A percentile compares a stretch with the other conserved stretches of the same genome.
These are phyloP conservation scores for Candida bentonensis DNA, from an alignment of 805 yeast genomes.

Conservation along the genomic window DNA sequence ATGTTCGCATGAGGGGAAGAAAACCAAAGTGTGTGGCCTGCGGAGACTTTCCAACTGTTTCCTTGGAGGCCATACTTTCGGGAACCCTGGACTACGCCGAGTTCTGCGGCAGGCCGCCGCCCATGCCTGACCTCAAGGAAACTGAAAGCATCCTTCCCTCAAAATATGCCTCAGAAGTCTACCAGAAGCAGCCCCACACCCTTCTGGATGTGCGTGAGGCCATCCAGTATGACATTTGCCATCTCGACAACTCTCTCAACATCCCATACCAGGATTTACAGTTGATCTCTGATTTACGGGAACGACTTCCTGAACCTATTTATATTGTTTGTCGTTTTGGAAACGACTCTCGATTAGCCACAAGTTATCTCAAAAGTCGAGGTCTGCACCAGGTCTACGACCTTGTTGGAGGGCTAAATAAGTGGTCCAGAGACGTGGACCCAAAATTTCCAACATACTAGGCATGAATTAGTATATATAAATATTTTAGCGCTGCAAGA, in stretches of 20 bases:
- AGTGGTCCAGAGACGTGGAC: conserved; percentile 54
- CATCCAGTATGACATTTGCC: conserved; percentile 60
- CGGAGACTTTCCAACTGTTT: conserved; percentile 38
- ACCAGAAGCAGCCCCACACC: conserved; percentile 12
- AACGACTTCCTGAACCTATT: conserved; percentile 20
- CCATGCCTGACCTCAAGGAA: conserved; percentile 31
- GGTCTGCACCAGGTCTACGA: conserved; percentile 43
- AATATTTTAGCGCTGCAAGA: background rate
- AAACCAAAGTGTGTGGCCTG: conserved; percentile 51
- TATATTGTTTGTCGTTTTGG: conserved; percentile 76
- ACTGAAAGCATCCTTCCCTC: conserved; percentile 34
- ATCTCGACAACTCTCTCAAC: conserved; percentile 44
- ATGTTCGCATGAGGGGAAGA: conserved; percentile 66
- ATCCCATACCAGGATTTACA: conserved; percentile 35
- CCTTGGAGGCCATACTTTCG: conserved; percentile 30
- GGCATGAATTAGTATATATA: conserved; percentile 2
- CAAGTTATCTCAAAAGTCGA: conserved; percentile 35
- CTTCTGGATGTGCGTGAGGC: conserved; percentile 69
- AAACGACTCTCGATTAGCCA: conserved; percentile 78
- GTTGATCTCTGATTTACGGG: conserved; percentile 15
- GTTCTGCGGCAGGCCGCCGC: conserved; percentile 56
- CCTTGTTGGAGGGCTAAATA: conserved; percentile 61
- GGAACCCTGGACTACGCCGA: conserved; percentile 46
- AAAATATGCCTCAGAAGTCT: conserved; percentile 15
- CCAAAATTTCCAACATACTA: conserved; percentile 49